A percentile compares a stretch with the other conserved stretches of the same genome.
Evolutionary conservation across 192 early-diverging fungal genomes (phyloP).

Genomic region (Helicostylum pulchrum): DNA sequence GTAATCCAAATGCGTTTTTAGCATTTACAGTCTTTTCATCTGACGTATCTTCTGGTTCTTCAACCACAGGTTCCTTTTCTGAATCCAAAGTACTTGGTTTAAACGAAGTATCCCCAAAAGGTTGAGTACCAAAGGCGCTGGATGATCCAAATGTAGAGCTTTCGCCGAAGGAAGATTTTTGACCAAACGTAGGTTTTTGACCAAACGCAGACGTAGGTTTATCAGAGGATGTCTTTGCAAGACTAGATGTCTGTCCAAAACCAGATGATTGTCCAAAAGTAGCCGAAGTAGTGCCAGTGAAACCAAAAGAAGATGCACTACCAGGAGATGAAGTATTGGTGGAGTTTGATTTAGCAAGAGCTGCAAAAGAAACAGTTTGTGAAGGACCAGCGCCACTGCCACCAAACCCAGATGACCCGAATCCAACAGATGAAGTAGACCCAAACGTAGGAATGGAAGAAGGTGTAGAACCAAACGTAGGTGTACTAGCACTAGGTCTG

Average conservation of each 20-base stretch:
- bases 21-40: background rate
- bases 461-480: background rate
- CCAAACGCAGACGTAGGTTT: background rate
- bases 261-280: background rate
- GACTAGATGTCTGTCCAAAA: background rate
- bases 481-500: background rate
- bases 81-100: background rate
- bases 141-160: background rate
- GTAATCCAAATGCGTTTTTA: background rate
- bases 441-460: background rate
- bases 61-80: background rate
- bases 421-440: background rate
- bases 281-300: background rate
- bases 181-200: background rate
- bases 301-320: background rate
- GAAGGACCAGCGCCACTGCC: background rate
- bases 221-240: background rate
- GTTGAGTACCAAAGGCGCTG: background rate
- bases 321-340: background rate
- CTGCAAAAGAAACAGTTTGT: conserved; percentile 5
- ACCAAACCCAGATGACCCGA: background rate
- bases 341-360: background rate
- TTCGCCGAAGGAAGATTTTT: background rate
- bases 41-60: background rate
- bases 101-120: background rate